Evolutionary conservation across 2,329 filamentous ascomycete genomes (phyloP).

Genomic region (Sphaerulina vaccinii): DNA sequence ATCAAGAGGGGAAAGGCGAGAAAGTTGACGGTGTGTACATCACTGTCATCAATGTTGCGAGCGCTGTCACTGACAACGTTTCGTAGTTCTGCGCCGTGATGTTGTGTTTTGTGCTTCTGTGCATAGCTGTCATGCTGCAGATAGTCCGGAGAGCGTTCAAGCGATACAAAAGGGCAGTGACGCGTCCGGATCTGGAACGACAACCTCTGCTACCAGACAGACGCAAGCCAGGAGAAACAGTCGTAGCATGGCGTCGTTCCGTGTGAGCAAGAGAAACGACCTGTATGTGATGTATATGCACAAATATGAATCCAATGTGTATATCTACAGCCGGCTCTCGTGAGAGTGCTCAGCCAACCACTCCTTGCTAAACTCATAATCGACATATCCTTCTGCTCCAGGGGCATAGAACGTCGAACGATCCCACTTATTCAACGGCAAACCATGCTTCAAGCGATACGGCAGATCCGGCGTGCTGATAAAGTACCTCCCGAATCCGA

Average conservation of each 20-base stretch:
- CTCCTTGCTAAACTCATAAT: constrained; percentile 43
- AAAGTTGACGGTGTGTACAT: too few relatives aligned
- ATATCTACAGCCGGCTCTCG: background rate
- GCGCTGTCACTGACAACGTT: too few relatives aligned
- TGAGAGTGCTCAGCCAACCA: constrained; percentile 24
- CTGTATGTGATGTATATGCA: too few relatives aligned
- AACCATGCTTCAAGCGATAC: constrained; percentile 45
- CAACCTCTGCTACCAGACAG: background rate
- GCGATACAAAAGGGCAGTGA: background rate
- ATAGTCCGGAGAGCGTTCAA: background rate
- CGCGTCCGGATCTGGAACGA: background rate
- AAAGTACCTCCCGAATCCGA: constrained; percentile 52
- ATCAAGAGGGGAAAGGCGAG: too few relatives aligned
- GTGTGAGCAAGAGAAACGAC: background rate
- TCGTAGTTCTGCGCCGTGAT: too few relatives aligned
- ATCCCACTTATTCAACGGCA: constrained; percentile 48
- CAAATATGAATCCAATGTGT: background rate
- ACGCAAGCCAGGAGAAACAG: background rate
- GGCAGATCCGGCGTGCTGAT: constrained; percentile 52
- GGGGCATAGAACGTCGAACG: constrained; percentile 48
- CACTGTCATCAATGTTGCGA: too few relatives aligned
- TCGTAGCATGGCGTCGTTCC: background rate
- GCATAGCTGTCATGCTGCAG: background rate
- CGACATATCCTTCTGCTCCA: constrained; percentile 42
- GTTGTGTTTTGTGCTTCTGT: too few relatives aligned